A percentile compares a stretch with the other conserved stretches of the same genome.
These are phyloP conservation scores for Nicotiana obtusifolia DNA, from an alignment of 257 asterid species.

Conservation along the genomic window DNA sequence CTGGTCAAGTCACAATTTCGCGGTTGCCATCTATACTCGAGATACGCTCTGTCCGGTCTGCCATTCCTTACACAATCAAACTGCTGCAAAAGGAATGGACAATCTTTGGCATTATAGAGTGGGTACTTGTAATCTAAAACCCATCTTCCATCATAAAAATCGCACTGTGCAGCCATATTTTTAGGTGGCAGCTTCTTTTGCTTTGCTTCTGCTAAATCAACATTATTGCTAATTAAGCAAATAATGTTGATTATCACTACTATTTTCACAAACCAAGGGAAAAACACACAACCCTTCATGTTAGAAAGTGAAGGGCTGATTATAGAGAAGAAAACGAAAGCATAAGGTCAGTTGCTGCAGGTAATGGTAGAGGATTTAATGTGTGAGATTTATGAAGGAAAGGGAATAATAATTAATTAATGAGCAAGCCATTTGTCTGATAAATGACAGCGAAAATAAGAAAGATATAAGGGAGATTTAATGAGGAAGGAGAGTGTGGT, in stretches of 20 bases:
- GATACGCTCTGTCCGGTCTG: constrained; percentile 18
- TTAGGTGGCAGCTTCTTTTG: background rate
- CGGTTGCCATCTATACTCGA: constrained; percentile 35
- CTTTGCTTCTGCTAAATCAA: background rate
- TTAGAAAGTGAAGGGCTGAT: background rate
- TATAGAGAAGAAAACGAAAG: background rate
- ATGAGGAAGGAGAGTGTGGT: background rate
- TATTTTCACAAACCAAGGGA: background rate
- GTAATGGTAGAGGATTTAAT: background rate
- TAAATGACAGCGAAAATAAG: background rate
- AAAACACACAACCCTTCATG: background rate
- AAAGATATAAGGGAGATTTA: background rate
- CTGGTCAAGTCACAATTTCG: constrained; percentile 20
- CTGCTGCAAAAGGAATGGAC: constrained; percentile 21
- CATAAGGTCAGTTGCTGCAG: background rate
- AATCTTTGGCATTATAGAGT: constrained; percentile 13
- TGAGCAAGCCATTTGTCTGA: background rate
- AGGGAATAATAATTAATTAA: background rate
- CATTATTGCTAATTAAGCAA: background rate
- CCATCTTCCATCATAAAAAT: constrained; percentile 29
- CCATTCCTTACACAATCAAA: constrained; percentile 30
- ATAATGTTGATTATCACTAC: background rate
- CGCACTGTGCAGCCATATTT: background rate
- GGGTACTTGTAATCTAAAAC: constrained; percentile 23
- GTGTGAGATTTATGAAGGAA: background rate